Conservation (phyloP, 140 eudicot genomes). For the Cichorium intybus region DNA sequence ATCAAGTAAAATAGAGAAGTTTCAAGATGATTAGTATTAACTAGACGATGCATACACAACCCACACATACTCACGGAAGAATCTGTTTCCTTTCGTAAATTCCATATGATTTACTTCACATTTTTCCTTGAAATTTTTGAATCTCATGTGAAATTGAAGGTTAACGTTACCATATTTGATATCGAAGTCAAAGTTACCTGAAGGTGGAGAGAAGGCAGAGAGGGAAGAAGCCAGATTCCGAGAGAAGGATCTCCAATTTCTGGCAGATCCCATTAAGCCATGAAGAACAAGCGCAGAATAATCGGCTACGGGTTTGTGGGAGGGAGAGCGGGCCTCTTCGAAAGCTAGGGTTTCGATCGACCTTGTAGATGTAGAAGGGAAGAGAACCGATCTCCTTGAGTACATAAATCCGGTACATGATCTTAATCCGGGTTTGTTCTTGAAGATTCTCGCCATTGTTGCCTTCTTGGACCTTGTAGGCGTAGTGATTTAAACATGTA, state of each 20-base stretch:
- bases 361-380: constrained; percentile 34
- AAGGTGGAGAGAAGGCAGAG: constrained; percentile 39
- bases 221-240: constrained; percentile 63
- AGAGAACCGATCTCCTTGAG: constrained; percentile 20
- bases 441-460: constrained; percentile 38
- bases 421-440: constrained; percentile 31
- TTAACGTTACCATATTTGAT: neutral
- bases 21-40: neutral
- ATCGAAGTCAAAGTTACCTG: constrained; percentile 32
- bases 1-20: neutral
- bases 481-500: neutral
- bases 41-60: neutral
- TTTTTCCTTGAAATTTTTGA: neutral
- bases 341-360: constrained; percentile 71
- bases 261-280: constrained; percentile 78
- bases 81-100: neutral
- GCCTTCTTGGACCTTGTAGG: neutral
- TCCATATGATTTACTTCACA: neutral
- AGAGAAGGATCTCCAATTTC: constrained; percentile 92
- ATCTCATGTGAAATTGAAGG: neutral
- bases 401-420: constrained; percentile 29
- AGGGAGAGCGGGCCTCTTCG: constrained; percentile 64
- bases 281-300: constrained; percentile 70
- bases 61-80: neutral
- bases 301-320: constrained; percentile 35